phyloP scores from a whole-genome alignment of 805 yeast species.

The Metschnikowia lochheadii region DNA sequence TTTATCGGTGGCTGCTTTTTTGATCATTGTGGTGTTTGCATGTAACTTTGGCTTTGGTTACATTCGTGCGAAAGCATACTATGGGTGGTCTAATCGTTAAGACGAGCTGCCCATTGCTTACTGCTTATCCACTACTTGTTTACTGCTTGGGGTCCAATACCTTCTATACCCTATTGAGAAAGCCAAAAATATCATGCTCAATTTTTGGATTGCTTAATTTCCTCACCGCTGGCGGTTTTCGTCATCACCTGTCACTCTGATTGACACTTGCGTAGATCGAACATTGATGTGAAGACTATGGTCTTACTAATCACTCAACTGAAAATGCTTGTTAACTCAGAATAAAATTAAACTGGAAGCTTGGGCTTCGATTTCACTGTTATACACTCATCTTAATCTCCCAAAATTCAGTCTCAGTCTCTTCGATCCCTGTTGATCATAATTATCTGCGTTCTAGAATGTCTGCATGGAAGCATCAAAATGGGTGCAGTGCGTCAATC shows the following conservation, averaged over 20 bases:
- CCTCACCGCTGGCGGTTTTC: neutral
- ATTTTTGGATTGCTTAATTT: neutral
- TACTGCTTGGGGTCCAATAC: neutral
- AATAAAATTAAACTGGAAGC: too few species aligned
- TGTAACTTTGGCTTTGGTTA: conserved; percentile 67
- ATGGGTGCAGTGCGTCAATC: too few species aligned
- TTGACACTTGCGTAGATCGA: too few species aligned
- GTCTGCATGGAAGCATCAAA: neutral
- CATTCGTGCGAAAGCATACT: conserved; percentile 51
- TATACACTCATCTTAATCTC: too few species aligned
- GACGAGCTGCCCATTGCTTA: neutral
- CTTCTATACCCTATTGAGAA: neutral
- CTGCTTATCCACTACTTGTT: neutral
- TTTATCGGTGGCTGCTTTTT: conserved; percentile 40
- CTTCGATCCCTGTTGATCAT: too few species aligned
- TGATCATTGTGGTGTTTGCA: conserved; percentile 46
- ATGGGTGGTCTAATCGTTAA: conserved; percentile 24
- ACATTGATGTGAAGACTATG: too few species aligned
- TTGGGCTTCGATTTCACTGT: too few species aligned
- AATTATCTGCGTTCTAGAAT: neutral
- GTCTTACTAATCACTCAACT: too few species aligned
- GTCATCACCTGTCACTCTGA: neutral
- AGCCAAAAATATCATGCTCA: neutral
- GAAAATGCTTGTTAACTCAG: too few species aligned
- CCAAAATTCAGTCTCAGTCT: too few species aligned